A percentile compares a stretch with the other conserved stretches of the same genome.
Evolutionary conservation across 1,284 basidiomycete genomes (phyloP).

Genomic region (Schizophyllum amplum): DNA sequence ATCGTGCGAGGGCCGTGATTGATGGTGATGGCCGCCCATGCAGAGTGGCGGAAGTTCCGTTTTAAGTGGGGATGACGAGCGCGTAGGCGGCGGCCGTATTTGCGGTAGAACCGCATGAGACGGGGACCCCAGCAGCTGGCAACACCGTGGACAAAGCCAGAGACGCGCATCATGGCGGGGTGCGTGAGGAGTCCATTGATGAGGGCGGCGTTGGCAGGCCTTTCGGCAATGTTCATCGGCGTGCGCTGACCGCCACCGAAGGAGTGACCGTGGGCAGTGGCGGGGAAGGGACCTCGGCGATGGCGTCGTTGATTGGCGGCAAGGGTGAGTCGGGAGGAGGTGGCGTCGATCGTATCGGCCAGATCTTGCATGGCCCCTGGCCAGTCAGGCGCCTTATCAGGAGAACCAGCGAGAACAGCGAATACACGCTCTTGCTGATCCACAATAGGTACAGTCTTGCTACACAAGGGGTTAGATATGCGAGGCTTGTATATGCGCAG

Average conservation of each 20-base stretch:
- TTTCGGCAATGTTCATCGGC: not conserved
- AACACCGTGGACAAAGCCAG: not conserved
- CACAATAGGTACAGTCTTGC: not conserved
- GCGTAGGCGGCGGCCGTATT: not conserved
- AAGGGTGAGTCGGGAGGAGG: not conserved
- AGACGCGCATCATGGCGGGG: not conserved
- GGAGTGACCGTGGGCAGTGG: slow-evolving; percentile 1
- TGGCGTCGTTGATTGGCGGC: not conserved
- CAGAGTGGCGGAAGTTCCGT: not conserved
- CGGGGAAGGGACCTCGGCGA: slow-evolving; percentile 2
- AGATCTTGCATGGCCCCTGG: not conserved
- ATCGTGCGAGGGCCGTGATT: slow-evolving; percentile 1
- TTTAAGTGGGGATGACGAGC: not conserved
- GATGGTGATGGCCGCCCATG: slow-evolving; percentile 2
- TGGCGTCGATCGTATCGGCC: not conserved
- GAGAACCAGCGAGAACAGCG: slow-evolving; percentile 2
- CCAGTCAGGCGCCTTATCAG: not conserved
- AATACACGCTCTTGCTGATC: slow-evolving; percentile 1
- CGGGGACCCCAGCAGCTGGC: not conserved
- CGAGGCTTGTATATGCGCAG: too few relatives aligned
- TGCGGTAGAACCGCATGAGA: not conserved
- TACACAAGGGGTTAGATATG: not conserved
- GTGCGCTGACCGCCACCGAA: not conserved
- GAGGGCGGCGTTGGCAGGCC: not conserved
- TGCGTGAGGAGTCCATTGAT: not conserved